phyloP scores from a whole-genome alignment of 2,329 filamentous ascomycete genomes.

The Falciphora oryzae region DNA sequence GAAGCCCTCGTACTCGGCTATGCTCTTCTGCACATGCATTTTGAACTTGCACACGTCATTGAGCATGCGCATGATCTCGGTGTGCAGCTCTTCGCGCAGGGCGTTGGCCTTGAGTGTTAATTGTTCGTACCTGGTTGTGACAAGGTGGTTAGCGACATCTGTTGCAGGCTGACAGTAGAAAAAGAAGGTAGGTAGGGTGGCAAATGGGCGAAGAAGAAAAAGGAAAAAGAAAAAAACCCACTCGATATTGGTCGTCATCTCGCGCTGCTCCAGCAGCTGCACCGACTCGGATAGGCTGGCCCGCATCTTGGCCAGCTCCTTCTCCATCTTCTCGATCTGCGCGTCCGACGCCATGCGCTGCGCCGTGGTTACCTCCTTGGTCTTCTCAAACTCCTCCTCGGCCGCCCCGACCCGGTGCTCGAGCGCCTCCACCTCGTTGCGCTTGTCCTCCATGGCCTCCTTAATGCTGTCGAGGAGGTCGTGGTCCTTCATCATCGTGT shows the following conservation, averaged over 20 bases:
- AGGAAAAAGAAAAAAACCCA: slow-evolving; percentile 39
- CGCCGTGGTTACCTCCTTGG: slow-evolving; percentile 77
- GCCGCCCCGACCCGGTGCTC: slow-evolving; percentile 83
- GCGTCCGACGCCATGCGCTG: slow-evolving; percentile 86
- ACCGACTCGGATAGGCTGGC: slow-evolving; percentile 77
- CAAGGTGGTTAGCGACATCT: neutral
- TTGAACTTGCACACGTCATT: slow-evolving; percentile 99
- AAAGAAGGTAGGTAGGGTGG: too few species aligned
- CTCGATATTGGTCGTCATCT: slow-evolving; percentile 97
- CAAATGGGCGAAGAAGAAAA: neutral
- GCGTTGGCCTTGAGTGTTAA: slow-evolving; percentile 77
- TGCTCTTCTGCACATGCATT: slow-evolving; percentile 85
- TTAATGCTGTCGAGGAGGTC: slow-evolving; percentile 91
- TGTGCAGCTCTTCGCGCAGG: slow-evolving; percentile 94
- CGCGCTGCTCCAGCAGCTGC: slow-evolving; percentile 85
- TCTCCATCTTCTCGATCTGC: slow-evolving; percentile 98
- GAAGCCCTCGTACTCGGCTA: slow-evolving; percentile 93
- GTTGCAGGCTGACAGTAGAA: neutral
- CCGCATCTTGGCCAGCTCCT: slow-evolving; percentile 91
- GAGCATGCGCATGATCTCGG: slow-evolving; percentile 89
- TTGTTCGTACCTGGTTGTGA: slow-evolving; percentile 69
- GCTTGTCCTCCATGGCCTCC: slow-evolving; percentile 94
- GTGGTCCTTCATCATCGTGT: slow-evolving; percentile 90
- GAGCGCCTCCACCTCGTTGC: slow-evolving; percentile 83
- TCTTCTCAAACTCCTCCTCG: slow-evolving; percentile 90